Percentiles rank a stretch among this genome's conserved stretches.
Conservation (phyloP, 257 asterid genomes). For the Nicotiana benthamiana region DNA sequence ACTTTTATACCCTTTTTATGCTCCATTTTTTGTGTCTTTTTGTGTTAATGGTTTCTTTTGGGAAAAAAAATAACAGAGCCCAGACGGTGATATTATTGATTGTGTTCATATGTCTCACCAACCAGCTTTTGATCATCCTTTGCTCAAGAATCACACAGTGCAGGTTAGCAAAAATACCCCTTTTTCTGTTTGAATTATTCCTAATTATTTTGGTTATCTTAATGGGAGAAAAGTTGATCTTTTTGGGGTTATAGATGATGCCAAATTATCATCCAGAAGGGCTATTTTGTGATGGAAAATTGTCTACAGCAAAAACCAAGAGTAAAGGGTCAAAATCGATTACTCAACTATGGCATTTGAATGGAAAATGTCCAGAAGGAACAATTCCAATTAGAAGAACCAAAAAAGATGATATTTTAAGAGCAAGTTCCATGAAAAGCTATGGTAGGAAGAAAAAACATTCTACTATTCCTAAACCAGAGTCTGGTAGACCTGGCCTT, state of each 20-base stretch:
- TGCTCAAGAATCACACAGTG: constrained; percentile 54
- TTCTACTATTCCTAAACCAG: constrained; percentile 39
- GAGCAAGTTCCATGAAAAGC: constrained; percentile 49
- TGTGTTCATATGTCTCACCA: constrained; percentile 65
- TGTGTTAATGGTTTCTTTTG: neutral
- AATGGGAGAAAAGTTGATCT: neutral
- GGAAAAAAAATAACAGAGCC: constrained; percentile 47
- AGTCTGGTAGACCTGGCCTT: constrained; percentile 43
- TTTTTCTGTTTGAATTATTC: neutral
- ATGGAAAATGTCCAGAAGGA: constrained; percentile 68
- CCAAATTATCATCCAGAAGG: constrained; percentile 78
- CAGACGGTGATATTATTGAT: constrained; percentile 88
- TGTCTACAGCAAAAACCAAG: constrained; percentile 3
- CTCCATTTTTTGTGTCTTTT: neutral
- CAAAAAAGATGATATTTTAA: constrained; percentile 44
- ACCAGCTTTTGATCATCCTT: constrained; percentile 83
- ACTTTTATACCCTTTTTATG: neutral
- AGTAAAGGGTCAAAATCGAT: constrained; percentile 24
- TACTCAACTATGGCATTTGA: constrained; percentile 63
- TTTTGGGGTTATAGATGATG: constrained; percentile 41
- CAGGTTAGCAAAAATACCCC: constrained; percentile 33
- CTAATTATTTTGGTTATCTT: neutral
- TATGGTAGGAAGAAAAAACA: constrained; percentile 57
- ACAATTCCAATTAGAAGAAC: constrained; percentile 83
- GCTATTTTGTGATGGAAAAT: constrained; percentile 29